Evolutionary conservation across 305 asterid species (phyloP).

Genomic region (Ruellia speciosa): DNA sequence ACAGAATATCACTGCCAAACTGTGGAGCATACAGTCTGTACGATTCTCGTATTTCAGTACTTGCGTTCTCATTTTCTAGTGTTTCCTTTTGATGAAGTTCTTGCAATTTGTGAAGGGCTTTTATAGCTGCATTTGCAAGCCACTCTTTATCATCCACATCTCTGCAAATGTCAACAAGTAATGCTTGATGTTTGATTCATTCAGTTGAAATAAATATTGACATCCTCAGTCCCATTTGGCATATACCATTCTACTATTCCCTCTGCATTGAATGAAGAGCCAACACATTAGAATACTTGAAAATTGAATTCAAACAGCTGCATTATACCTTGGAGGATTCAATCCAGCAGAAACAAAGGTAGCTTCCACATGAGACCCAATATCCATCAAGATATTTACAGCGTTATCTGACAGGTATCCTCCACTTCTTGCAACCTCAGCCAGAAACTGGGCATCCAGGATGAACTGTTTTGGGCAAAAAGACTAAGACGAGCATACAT

Average conservation of each 20-base stretch:
- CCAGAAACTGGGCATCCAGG: constrained; percentile 54
- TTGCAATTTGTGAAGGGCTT: constrained; percentile 44
- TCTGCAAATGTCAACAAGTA: constrained; percentile 24
- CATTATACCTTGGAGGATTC: constrained; percentile 39
- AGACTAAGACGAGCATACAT: not conserved
- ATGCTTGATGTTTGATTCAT: no score
- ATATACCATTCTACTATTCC: not conserved
- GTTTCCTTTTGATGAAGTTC: constrained; percentile 33
- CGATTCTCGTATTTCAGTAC: constrained; percentile 22
- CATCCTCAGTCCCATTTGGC: not conserved
- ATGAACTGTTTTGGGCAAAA: constrained; percentile 30
- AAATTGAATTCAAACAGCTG: not conserved
- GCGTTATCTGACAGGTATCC: constrained; percentile 40
- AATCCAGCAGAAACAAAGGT: constrained; percentile 31
- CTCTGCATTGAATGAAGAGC: not conserved
- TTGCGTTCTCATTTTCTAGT: constrained; percentile 20
- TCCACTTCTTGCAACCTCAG: constrained; percentile 52
- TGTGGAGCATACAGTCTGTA: constrained; percentile 3
- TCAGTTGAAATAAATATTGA: no score
- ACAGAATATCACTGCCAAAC: not conserved
- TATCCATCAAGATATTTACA: constrained; percentile 20
- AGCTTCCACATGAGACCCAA: constrained; percentile 28
- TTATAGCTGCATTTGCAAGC: constrained; percentile 41
- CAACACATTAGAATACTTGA: not conserved
- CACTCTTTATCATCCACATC: constrained; percentile 29